These are phyloP conservation scores for Backusella parvicylindrica DNA, from an alignment of 192 early-diverging fungal genomes.

Conservation along the genomic window DNA sequence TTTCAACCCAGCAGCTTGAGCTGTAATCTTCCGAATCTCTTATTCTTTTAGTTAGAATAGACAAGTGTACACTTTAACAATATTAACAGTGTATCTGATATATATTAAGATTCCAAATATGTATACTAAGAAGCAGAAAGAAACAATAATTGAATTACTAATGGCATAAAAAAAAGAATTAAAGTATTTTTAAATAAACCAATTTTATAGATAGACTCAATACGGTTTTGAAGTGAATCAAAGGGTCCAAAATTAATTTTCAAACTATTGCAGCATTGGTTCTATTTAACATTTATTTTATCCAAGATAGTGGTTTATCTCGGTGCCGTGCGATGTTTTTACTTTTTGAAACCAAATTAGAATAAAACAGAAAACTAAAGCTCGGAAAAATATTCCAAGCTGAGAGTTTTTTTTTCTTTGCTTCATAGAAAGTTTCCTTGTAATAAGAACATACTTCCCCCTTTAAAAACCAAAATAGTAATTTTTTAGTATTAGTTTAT, in stretches of 20 bases:
- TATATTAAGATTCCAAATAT: not conserved
- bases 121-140: not conserved
- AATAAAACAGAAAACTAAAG: too few relatives aligned
- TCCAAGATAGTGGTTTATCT: not conserved
- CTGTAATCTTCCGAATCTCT: not conserved
- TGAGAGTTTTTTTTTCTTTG: not conserved
- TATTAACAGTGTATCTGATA: not conserved
- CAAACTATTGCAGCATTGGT: not conserved
- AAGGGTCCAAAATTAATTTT: not conserved
- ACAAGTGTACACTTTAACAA: not conserved
- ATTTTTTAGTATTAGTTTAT: too few relatives aligned
- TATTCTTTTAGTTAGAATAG: not conserved
- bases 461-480: too few relatives aligned
- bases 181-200: not conserved
- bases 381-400: not conserved
- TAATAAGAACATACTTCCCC: too few relatives aligned
- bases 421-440: not conserved
- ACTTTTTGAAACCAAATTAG: not conserved
- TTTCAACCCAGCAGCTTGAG: not conserved
- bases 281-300: not conserved
- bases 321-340: not conserved
- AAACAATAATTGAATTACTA: not conserved
- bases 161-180: not conserved
- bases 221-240: not conserved
- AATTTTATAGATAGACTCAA: not conserved